Evolutionary conservation across 106 monocot species (phyloP), one percentile per base, ranked within the genome.

Genomic region (Hemerocallis citrina): DNA sequence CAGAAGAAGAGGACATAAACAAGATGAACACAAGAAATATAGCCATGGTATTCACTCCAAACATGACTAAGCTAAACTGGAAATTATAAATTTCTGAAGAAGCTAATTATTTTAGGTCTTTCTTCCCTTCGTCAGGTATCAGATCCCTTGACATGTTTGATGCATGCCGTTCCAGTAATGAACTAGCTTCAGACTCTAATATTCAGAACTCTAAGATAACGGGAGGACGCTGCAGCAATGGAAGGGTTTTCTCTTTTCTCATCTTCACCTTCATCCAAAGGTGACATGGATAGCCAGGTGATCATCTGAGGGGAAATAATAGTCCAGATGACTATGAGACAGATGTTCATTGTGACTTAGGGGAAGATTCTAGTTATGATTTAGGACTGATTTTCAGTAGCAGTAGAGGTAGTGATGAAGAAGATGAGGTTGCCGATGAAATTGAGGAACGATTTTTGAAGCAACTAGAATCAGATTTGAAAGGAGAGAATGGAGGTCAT

Each of bases 81-180:
- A n/a, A n/a, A n/a, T n/a, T n/a, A n/a, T n/a, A n/a, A n/a, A 20
- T n/a, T n/a, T n/a, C n/a, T n/a, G n/a, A n/a, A n/a, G n/a, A n/a
- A n/a, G n/a, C n/a, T n/a, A n/a, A n/a, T n/a, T n/a, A n/a, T n/a
- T n/a, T n/a, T n/a, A n/a, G 57, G 34, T 33, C 16, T 57, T 59
- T 31, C 0, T 50, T 49, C 22, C 20, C 19, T 52, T 9, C 59
- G 39, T 13, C 63, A 82, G 82, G 66, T 82, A 70, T 77, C 56
- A 1, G 82, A 82, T 77, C 82, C 82, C 21, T 44, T 82, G 66
- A 77, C 74, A 17, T 77, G 77, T 57, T 62, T 82, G 24, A 74
- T 82, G 69, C 74, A 82, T 40, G 82, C 82, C 3, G 82, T 82
- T 16, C 77, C 77, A 80, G 80, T 80, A 52, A 80, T 80, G 80